Base-by-base conservation (phyloP, 129 eudicot genomes). In the Deinandra increscens region DNA sequence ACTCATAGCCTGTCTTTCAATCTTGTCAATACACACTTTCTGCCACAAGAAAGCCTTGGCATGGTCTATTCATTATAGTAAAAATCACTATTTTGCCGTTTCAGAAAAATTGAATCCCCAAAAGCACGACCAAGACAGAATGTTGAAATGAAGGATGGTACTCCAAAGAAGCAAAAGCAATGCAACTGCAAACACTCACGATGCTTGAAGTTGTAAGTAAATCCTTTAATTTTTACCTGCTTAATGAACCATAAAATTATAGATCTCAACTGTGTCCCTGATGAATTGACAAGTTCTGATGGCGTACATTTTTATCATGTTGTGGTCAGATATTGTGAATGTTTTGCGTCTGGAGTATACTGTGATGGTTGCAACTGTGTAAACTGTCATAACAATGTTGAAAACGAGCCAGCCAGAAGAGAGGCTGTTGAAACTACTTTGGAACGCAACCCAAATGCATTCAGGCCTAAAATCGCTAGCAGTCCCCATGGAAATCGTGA, bases 161-260 rank as follows among this genome's bases (percentile, higher is more conserved):
- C 96, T 38, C 97, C 97, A 59, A 91, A 91, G 84, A 91, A 87
- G 86, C 88, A 81, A 76, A 91, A 91, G 66, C 97, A 91, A 72
- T 91, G 97, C 76, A 91, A 91, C 64, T 91, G 97, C 81, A 91
- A 91, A 75, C 97, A 91, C 69, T 91, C 97, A 11, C 83, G 86
- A 45, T 91, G 97, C 88, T 84, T 91, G 81, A 91, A 91, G 75
- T 76, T 91, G 97, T 91, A 88, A 80, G 97, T 69, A 38, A 17
- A 33, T 48, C 60, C 42, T 74, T 23, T 33, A 9, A 34, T 61
- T 39, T 14, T 33, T n/a, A 7, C 26, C 50, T 63, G 4, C 64
- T 13, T 55, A 58, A 13, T 29, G 64, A 58, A 13, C 64, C 39
- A 29, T 29, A 12, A 55, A 26, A 58, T 58, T 13, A 9, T 13